These are phyloP conservation scores for Salix koriyanagi DNA, from an alignment of 345 rosid genomes.

Conservation along the genomic window DNA sequence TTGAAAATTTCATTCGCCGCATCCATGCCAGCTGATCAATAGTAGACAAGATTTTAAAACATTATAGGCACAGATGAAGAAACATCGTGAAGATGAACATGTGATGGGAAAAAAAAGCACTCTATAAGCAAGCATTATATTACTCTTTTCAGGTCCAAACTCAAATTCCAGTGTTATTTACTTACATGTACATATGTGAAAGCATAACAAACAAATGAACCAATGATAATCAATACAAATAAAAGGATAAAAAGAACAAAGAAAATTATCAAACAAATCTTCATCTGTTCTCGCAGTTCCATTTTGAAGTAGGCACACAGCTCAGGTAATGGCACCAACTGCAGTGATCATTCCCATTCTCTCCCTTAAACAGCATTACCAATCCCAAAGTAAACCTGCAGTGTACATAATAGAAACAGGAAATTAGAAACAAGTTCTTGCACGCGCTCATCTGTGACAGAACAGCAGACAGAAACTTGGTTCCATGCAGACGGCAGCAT, in stretches of 20 bases:
- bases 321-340: conserved; percentile 97
- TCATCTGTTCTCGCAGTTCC: conserved; percentile 56
- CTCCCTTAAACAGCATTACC: conserved; percentile 81
- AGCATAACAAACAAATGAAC: conserved; percentile 19
- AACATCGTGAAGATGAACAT: too few relatives aligned
- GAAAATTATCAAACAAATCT: neutral
- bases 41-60: too few relatives aligned
- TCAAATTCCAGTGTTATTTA: neutral
- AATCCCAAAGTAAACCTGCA: conserved; percentile 61
- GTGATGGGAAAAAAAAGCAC: too few relatives aligned
- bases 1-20: too few relatives aligned
- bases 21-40: too few relatives aligned
- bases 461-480: neutral
- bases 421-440: neutral
- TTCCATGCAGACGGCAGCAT: neutral
- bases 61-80: too few relatives aligned
- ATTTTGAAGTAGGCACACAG: conserved; percentile 79
- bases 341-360: conserved; percentile 79
- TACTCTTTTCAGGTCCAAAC: neutral
- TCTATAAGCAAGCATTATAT: neutral
- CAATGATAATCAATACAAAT: conserved; percentile 13
- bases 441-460: neutral
- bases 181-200: conserved; percentile 10
- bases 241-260: neutral
- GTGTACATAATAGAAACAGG: neutral